These are phyloP conservation scores for Candida suzukii DNA, from an alignment of 805 yeast genomes.

Conservation along the genomic window DNA sequence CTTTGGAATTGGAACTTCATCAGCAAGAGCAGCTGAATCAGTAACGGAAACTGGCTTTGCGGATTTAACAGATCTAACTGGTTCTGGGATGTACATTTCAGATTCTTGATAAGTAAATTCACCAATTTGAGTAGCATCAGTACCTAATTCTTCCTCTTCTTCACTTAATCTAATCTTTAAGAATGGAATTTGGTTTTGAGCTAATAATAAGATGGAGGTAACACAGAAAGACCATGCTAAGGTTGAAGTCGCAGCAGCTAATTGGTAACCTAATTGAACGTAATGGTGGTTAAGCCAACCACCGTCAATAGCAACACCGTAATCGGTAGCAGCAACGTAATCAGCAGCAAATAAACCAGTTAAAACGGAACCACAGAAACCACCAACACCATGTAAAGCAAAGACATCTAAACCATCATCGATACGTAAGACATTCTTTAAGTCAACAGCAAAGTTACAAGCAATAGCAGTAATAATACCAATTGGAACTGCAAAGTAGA, in stretches of 20 bases:
- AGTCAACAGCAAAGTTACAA: constrained; percentile 81
- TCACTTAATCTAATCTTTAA: constrained; percentile 75
- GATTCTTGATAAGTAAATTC: constrained; percentile 74
- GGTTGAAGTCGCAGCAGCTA: constrained; percentile 68
- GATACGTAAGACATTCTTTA: constrained; percentile 62
- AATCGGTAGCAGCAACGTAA: constrained; percentile 81
- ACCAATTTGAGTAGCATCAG: constrained; percentile 87
- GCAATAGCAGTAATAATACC: constrained; percentile 72
- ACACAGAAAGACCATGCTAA: constrained; percentile 71
- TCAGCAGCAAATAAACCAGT: constrained; percentile 93
- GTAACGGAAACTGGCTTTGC: constrained; percentile 9
- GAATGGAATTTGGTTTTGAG: constrained; percentile 72
- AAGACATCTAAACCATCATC: constrained; percentile 96
- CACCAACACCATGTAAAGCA: constrained; percentile 93
- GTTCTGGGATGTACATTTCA: constrained; percentile 66
- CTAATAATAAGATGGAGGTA: constrained; percentile 59
- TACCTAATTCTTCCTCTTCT: constrained; percentile 84
- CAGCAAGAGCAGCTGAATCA: constrained; percentile 17
- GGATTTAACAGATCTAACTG: constrained; percentile 52
- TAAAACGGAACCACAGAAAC: constrained; percentile 71
- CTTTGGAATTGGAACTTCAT: constrained; percentile 23
- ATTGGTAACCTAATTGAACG: constrained; percentile 80
- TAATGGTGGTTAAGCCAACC: constrained; percentile 87
- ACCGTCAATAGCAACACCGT: constrained; percentile 55
- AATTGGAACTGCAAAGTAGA: constrained; percentile 79